These are phyloP conservation scores for Candida schatavii DNA, from an alignment of 805 yeast species.

Conservation along the genomic window DNA sequence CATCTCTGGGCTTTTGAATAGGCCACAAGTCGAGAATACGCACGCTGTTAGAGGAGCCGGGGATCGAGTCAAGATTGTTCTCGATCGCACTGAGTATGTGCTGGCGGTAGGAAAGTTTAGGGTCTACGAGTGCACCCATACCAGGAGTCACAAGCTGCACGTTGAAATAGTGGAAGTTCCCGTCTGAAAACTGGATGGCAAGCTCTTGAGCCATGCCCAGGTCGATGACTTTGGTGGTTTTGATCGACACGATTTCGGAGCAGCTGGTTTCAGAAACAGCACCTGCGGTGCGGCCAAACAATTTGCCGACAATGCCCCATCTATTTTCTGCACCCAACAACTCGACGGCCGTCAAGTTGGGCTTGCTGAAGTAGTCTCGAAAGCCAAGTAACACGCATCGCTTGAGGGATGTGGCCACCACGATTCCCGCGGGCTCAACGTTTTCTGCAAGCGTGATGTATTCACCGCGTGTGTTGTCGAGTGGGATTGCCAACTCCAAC, in stretches of 20 bases:
- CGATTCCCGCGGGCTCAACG: slow-evolving; percentile 72
- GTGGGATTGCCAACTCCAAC: slow-evolving; percentile 41
- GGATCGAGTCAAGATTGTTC: slow-evolving; percentile 40
- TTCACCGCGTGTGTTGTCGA: slow-evolving; percentile 43
- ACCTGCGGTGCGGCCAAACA: slow-evolving; percentile 7
- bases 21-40: slow-evolving; percentile 63
- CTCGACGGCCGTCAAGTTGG: slow-evolving; percentile 38
- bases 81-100: slow-evolving; percentile 27
- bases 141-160: slow-evolving; percentile 26
- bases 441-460: slow-evolving; percentile 52
- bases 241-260: slow-evolving; percentile 57
- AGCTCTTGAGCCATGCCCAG: slow-evolving; percentile 46
- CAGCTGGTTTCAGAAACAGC: slow-evolving; percentile 9
- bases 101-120: slow-evolving; percentile 27
- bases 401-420: slow-evolving; percentile 67
- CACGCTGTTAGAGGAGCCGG: slow-evolving; percentile 48
- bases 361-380: slow-evolving; percentile 67
- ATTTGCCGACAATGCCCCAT: slow-evolving; percentile 1
- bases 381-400: slow-evolving; percentile 60
- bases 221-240: slow-evolving; percentile 49
- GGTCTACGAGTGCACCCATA: slow-evolving; percentile 23
- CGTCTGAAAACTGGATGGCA: slow-evolving; percentile 45
- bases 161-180: slow-evolving; percentile 31
- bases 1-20: slow-evolving; percentile 25
- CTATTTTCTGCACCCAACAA: slow-evolving; percentile 19